Evolutionary conservation across 2,329 filamentous ascomycete species (phyloP).

Genomic region (Diaporthe batatas): DNA sequence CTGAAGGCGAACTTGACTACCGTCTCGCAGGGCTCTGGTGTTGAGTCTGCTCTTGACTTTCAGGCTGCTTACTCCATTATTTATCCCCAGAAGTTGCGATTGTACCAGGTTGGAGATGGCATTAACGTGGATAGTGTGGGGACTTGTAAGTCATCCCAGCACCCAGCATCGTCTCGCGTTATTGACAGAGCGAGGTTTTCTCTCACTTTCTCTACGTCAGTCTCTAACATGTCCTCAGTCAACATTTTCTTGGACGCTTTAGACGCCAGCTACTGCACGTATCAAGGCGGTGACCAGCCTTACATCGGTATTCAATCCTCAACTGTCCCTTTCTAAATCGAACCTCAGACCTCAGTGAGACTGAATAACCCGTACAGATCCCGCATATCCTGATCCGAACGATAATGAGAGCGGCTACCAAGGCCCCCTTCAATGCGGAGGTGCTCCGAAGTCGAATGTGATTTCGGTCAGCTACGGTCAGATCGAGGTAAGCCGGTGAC

Average conservation of each 20-base stretch:
- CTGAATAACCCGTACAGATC: conserved; percentile 49
- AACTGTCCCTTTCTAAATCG: too few relatives aligned
- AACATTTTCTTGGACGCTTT: conserved; percentile 62
- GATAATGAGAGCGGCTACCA: conserved; percentile 59
- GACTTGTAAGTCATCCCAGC: neutral
- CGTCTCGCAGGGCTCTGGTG: conserved; percentile 45
- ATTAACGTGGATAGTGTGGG: conserved; percentile 49
- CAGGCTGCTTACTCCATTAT: conserved; percentile 54
- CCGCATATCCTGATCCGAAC: conserved; percentile 61
- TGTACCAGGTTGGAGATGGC: conserved; percentile 59
- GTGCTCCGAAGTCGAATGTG: conserved; percentile 65
- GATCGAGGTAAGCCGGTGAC: conserved; percentile 54
- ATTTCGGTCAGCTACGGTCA: conserved; percentile 70
- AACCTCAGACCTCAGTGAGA: neutral
- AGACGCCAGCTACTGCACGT: conserved; percentile 65
- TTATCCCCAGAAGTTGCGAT: conserved; percentile 55
- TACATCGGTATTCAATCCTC: conserved; percentile 51
- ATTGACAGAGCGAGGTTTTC: too few relatives aligned
- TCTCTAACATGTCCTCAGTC: conserved; percentile 47
- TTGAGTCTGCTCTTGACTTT: conserved; percentile 56
- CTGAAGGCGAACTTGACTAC: conserved; percentile 39
- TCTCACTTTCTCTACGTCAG: neutral
- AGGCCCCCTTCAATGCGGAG: conserved; percentile 54
- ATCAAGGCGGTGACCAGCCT: conserved; percentile 60
- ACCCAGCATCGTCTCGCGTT: neutral